Evolutionary conservation across 1,139 yeast genomes (phyloP).

Genomic region (Suhomyces guaymorum): DNA sequence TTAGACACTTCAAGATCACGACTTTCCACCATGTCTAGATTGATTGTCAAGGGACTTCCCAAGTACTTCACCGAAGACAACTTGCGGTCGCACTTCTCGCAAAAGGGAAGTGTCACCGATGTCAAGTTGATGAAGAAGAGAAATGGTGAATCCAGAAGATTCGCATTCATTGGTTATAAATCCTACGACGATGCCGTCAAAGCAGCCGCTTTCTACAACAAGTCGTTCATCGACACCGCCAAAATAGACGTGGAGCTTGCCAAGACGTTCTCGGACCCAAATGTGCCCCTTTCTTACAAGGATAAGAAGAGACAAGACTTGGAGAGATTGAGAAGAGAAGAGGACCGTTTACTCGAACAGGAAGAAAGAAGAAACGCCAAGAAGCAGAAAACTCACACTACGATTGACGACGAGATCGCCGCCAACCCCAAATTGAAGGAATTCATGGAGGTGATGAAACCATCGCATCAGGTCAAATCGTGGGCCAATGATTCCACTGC

Average conservation of each 20-base stretch:
- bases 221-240: slow-evolving; percentile 81
- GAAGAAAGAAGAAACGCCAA: slow-evolving; percentile 40
- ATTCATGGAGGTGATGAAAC: slow-evolving; percentile 80
- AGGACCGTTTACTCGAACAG: slow-evolving; percentile 49
- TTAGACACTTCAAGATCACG: not conserved
- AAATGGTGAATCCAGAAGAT: slow-evolving; percentile 85
- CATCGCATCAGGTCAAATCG: slow-evolving; percentile 60
- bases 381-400: slow-evolving; percentile 28
- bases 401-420: slow-evolving; percentile 58
- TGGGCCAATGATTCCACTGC: slow-evolving; percentile 77
- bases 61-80: slow-evolving; percentile 75
- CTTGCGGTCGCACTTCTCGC: slow-evolving; percentile 65
- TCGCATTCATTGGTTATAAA: slow-evolving; percentile 89
- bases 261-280: slow-evolving; percentile 79
- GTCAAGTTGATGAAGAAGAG: slow-evolving; percentile 78
- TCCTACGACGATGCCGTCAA: slow-evolving; percentile 69
- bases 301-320: slow-evolving; percentile 61
- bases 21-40: slow-evolving; percentile 70
- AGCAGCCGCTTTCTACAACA: slow-evolving; percentile 76
- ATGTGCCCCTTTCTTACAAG: slow-evolving; percentile 71
- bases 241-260: slow-evolving; percentile 79
- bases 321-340: slow-evolving; percentile 54
- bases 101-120: slow-evolving; percentile 75
- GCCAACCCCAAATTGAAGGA: slow-evolving; percentile 73
- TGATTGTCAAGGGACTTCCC: slow-evolving; percentile 94